phyloP scores from a whole-genome alignment of 257 asterid genomes.

The Echium plantagineum region DNA sequence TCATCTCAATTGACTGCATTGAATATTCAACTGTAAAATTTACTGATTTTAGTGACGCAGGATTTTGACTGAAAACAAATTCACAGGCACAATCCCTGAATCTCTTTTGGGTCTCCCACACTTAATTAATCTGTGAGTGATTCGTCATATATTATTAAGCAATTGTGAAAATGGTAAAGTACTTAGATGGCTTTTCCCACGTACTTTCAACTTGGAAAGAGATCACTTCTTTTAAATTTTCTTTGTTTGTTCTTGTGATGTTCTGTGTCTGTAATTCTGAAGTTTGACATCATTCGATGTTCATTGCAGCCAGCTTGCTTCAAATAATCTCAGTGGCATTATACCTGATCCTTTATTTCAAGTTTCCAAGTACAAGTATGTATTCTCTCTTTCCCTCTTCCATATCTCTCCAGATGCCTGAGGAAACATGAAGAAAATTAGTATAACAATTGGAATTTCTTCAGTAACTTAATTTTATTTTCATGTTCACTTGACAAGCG shows the following conservation, averaged over 20 bases:
- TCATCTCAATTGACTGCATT: not conserved
- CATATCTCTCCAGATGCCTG: not conserved
- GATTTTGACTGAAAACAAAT: conserved; percentile 65
- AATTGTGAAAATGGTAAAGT: not conserved
- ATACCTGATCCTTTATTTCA: conserved; percentile 60
- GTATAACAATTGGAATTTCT: not conserved
- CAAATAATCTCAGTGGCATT: conserved; percentile 58
- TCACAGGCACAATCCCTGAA: conserved; percentile 66
- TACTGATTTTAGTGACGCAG: conserved; percentile 26
- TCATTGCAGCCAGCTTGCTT: conserved; percentile 69
- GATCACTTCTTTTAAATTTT: not conserved
- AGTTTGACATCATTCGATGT: conserved; percentile 10
- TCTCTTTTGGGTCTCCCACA: conserved; percentile 54
- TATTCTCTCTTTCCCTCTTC: conserved; percentile 5
- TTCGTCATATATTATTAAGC: conserved; percentile 8
- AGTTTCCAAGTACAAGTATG: conserved; percentile 73
- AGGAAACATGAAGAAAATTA: not conserved
- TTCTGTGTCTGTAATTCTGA: conserved; percentile 1
- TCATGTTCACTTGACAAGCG: not conserved
- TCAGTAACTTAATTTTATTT: not conserved
- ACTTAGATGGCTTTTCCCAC: no score
- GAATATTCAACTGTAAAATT: conserved; percentile 5
- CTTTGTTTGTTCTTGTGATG: not conserved
- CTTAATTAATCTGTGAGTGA: conserved; percentile 55
- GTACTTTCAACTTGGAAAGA: no score